Evolutionary conservation across 768 basidiomycete genomes (phyloP), one percentile per base, ranked within the genome.

Genomic region (Kwoniella shandongensis): DNA sequence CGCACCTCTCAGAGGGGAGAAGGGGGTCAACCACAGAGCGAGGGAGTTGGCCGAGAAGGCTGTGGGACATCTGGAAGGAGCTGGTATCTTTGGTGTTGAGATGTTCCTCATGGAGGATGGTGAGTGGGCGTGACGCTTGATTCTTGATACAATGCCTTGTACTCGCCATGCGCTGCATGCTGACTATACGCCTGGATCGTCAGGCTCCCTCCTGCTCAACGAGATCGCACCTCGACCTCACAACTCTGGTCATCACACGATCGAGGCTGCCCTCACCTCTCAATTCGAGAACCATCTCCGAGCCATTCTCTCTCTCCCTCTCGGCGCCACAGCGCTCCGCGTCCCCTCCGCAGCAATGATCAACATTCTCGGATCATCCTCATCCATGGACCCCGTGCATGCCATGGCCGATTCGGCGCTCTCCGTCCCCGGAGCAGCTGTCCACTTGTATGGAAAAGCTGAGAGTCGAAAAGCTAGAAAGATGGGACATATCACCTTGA

Each of bases 201-300:
- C 63, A 93, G 91, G 88, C 12, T 76, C 80, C 0, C 82, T 97
- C 1, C 85, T 85, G 57, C 83, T 99, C 62, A 99, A 99, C 76
- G 96, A 99, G 79, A 94, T 99, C 59, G 96, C 96, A 0, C 96
- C 96, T 12, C 84, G 96, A 17, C 94, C 96, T 1, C 96, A 99
- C 76, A 99, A 98, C 79, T 97, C 93, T 8, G 96, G 94, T 0
- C 96, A 99, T 75, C 94, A 97, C 77, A 96, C 93, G 26, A 98
- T 98, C 71, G 96, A 98, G 79, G 92, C 94, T 0, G 98, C 92
- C 76, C 82, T 90, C 65, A 89, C 91, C 2, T 97, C 94, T 1
- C 96, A 98, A 78, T 99, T 89, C 78, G 91, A 91, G 76, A 96
- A 97, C 66, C 96, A 98, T 76, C 86, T 98, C 48, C 90, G 92